Evolutionary conservation across 2,329 filamentous ascomycete genomes (phyloP), one percentile per base, ranked within the genome.

Genomic region (Monosporascus sp.): DNA sequence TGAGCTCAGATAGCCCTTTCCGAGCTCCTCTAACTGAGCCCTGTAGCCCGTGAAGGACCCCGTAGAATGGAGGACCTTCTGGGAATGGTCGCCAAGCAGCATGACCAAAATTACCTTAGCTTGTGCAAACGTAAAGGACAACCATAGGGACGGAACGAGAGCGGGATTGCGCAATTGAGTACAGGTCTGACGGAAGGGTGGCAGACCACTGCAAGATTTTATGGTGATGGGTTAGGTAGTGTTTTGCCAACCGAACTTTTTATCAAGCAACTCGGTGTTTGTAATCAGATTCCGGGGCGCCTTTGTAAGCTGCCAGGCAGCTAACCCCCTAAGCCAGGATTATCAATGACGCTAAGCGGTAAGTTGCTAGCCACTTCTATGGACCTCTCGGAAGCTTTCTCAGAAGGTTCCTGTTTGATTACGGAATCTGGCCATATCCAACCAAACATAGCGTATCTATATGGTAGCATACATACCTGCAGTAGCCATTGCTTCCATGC

Each of bases 1-100:
- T n/a, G 77, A 72, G 55, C 70, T 77, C 56, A 90, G 79, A 70
- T 89, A 90, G 56, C 77, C 73, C 53, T 75, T 74, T 39, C 82
- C 81, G 51, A 85, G 73, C 57, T 75, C 67, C 53, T 73, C 70
- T 46, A 74, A 58, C 22, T 59, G 63, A 37, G 77, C 73, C 54
- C 79, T 76, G 60, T 78, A 78, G 59, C 84, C 83, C 17, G 81
- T 77, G 65, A 86, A 80, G 54, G 83, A 86, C 61, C 83, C 83
- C 52, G 82, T 81, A 62, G 74, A 74, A 63, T 75, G 70, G 54
- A 82, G 66, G 63, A 75, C 71, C 71, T 76, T 70, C 68, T 81
- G 78, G 57, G 65, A 62, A 52, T 65, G 65, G 62, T 65, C 61
- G 49, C 67, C 65, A 64, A 66, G 65, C 62, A 63, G 66, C 72